These are phyloP conservation scores for Mycena vitilis DNA, from an alignment of 768 basidiomycete genomes.

Conservation along the genomic window DNA sequence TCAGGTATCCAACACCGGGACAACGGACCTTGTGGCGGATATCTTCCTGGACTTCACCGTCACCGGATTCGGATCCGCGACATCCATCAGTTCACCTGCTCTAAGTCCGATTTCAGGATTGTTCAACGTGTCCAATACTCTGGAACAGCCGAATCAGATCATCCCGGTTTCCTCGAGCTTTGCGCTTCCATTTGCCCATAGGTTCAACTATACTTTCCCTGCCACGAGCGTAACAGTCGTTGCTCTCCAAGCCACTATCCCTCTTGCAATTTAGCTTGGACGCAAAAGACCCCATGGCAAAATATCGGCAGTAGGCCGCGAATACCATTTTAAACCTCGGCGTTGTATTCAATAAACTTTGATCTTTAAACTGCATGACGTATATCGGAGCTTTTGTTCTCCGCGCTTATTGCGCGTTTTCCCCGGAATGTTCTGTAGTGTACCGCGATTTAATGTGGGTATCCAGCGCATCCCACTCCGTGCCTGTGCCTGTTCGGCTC, in stretches of 20 bases:
- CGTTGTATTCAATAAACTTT: not conserved
- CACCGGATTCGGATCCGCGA: constrained; percentile 41
- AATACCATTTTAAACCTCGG: constrained; percentile 18
- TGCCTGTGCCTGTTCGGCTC: not conserved
- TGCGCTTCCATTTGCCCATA: constrained; percentile 43
- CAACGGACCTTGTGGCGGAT: constrained; percentile 46
- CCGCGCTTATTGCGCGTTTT: constrained; percentile 21
- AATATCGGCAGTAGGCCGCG: not conserved
- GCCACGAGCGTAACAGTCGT: constrained; percentile 49
- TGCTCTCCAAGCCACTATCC: constrained; percentile 34
- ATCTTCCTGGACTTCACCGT: constrained; percentile 46
- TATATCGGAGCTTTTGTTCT: not conserved
- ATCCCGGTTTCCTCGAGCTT: constrained; percentile 45
- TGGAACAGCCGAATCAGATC: constrained; percentile 46
- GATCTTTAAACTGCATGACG: not conserved
- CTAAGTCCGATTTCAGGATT: constrained; percentile 47
- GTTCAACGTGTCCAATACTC: constrained; percentile 48
- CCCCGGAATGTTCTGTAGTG: constrained; percentile 12
- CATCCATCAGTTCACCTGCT: constrained; percentile 43
- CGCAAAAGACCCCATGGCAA: not conserved
- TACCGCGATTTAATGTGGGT: constrained; percentile 10
- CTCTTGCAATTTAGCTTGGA: constrained; percentile 11
- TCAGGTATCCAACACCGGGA: constrained; percentile 48
- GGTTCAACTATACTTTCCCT: constrained; percentile 49
- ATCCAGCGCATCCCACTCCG: too few relatives aligned